Base-by-base conservation (phyloP, 768 basidiomycete genomes). In the Mrakia gelida region DNA sequence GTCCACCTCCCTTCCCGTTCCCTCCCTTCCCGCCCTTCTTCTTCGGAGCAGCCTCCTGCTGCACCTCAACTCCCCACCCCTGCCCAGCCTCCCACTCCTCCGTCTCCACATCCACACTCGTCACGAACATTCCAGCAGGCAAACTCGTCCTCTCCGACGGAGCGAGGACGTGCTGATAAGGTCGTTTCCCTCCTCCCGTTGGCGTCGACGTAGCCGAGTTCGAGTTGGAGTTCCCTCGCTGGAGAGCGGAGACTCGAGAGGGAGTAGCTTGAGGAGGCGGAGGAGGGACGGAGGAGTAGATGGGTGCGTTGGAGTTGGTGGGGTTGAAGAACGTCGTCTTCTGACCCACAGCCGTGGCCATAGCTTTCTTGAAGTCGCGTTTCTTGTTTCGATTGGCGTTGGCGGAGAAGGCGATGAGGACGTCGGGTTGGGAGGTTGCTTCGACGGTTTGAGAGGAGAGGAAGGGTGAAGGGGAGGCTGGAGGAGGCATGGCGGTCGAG, bases 51-150 rank as follows among this genome's bases (percentile, higher is more conserved):
- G 38, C 0, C 34, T 38, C 30, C 56, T 56, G 54, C 72, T 73
- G 54, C 0, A 73, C 26, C 56, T 49, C 72, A 7, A 73, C 52
- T 10, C 56, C 72, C 56, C 52, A 38, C 13, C 34, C 54, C 72
- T 73, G 72, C 4, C 28, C 72, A 5, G 61, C 67, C 54, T 73
- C 77, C 77, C 77, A 78, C 38, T 61, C 72, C 30, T 63, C 16
- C 28, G 62, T 54, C 65, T 78, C 77, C 23, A 77, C 76, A 49
- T 77, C 76, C 11, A 77, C 76, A 6, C 68, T 71, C 15, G 70
- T 77, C 38, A 77, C 76, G 49, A 77, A 77, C 76, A 77, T 77
- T 38, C 70, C 70, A 41, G 41, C 45, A 15, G 76, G 76, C 41
- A 77, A 26, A 23, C n/a, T 71, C 41, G 59, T 30, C 43, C 49